phyloP scores from a whole-genome alignment of 495 filamentous ascomycete species.

The Penicillium pancosmium region DNA sequence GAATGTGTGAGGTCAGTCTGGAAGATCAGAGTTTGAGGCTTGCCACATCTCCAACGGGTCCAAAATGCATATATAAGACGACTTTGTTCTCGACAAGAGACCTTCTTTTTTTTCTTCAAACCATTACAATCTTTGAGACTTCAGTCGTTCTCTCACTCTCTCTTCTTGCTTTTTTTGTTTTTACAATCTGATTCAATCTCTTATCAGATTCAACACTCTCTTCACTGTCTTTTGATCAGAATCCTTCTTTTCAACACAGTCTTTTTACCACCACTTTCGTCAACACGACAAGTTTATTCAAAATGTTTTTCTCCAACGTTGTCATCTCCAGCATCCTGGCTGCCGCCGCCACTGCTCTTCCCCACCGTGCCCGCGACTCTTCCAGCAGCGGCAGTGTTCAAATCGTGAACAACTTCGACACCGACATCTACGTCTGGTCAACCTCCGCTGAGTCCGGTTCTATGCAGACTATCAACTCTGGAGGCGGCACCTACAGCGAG shows the following conservation, averaged over 20 bases:
- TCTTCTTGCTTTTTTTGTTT: conserved; percentile 14
- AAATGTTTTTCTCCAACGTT: conserved; percentile 28
- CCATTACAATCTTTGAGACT: conserved; percentile 11
- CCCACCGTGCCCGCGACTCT: conserved; percentile 16
- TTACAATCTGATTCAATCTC: conserved; percentile 19
- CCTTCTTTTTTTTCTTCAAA: conserved; percentile 7
- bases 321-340: conserved; percentile 29
- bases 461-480: conserved; percentile 44
- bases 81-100: background rate
- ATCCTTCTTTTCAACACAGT: conserved; percentile 5
- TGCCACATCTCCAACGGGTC: conserved; percentile 12
- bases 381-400: conserved; percentile 28
- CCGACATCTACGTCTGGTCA: conserved; percentile 47
- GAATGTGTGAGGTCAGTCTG: background rate
- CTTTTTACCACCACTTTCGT: background rate
- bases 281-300: conserved; percentile 9
- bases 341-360: conserved; percentile 25
- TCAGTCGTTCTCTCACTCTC: conserved; percentile 9
- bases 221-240: conserved; percentile 14
- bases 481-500: conserved; percentile 40
- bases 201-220: conserved; percentile 20
- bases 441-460: conserved; percentile 36
- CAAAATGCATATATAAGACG: conserved; percentile 6
- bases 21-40: background rate
- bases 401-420: conserved; percentile 42